Conservation (phyloP, 148 eudicot species). For the Chenopodium berlandieri region DNA sequence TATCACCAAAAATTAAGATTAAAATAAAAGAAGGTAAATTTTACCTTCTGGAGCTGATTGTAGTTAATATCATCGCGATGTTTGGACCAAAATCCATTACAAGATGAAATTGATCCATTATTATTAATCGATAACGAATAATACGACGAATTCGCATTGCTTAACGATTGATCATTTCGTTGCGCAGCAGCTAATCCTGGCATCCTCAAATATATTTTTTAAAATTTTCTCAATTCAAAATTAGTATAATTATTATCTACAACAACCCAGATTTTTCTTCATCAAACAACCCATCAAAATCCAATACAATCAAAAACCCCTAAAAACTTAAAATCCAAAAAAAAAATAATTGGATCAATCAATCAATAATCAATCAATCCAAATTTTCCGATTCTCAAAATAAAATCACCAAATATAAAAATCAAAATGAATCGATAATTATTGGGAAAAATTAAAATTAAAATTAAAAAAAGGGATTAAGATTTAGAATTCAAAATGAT, state of each 20-base stretch:
- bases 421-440: conserved; percentile 1
- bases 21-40: not conserved
- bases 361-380: not conserved
- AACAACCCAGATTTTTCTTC: conserved; percentile 15
- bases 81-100: conserved; percentile 78
- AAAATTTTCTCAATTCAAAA: conserved; percentile 13
- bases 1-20: conserved; percentile 2
- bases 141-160: conserved; percentile 40
- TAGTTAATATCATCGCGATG: conserved; percentile 66
- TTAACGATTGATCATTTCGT: conserved; percentile 41
- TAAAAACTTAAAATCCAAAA: not conserved
- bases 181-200: conserved; percentile 65
- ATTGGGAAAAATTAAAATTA: not conserved
- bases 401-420: not conserved
- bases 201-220: conserved; percentile 38
- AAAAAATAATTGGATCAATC: conserved; percentile 7
- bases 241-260: not conserved
- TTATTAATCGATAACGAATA: conserved; percentile 41
- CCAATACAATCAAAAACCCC: conserved; percentile 1
- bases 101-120: conserved; percentile 64
- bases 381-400: conserved; percentile 4
- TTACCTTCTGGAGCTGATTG: conserved; percentile 91
- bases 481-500: not conserved
- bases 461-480: not conserved
- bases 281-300: conserved; percentile 4